Conservation (phyloP, 108 stramenopile species). For the Seminavis robusta region DNA sequence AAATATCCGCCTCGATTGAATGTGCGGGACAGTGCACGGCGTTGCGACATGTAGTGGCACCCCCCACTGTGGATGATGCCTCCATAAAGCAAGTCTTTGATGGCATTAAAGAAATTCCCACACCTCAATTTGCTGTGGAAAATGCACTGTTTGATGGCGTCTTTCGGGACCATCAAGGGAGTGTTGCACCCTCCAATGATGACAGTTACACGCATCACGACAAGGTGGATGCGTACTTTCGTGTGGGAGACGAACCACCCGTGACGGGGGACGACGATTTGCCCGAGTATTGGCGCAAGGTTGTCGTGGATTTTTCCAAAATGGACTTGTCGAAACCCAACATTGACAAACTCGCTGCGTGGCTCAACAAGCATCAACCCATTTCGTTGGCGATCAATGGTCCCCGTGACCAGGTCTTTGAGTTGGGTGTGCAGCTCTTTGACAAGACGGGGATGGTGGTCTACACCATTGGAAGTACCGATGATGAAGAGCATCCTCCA, state of each 20-base stretch:
- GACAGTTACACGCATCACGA: constrained; percentile 49
- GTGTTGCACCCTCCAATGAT: constrained; percentile 17
- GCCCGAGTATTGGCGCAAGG: constrained; percentile 80
- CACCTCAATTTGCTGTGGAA: constrained; percentile 41
- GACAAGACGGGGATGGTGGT: constrained; percentile 76
- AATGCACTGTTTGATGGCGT: constrained; percentile 62
- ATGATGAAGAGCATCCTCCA: constrained; percentile 39
- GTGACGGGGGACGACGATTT: constrained; percentile 13
- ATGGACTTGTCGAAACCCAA: constrained; percentile 15
- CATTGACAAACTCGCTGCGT: constrained; percentile 39
- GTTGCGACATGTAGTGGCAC: constrained; percentile 74
- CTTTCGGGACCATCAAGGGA: constrained; percentile 53
- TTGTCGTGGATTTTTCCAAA: constrained; percentile 69
- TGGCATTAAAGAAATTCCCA: constrained; percentile 19
- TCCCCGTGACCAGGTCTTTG: constrained; percentile 34
- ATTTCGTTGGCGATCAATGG: constrained; percentile 77
- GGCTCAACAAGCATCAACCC: constrained; percentile 50
- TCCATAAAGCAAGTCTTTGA: constrained; percentile 54
- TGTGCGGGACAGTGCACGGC: constrained; percentile 88
- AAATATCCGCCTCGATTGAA: constrained; percentile 78
- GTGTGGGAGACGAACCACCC: constrained; percentile 19
- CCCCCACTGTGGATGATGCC: constrained; percentile 24
- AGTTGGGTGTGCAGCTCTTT: constrained; percentile 56
- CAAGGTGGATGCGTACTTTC: constrained; percentile 54
- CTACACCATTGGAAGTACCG: constrained; percentile 67